These are phyloP conservation scores for Fragilariopsis cylindrus DNA, from an alignment of 108 stramenopile species.

Conservation along the genomic window DNA sequence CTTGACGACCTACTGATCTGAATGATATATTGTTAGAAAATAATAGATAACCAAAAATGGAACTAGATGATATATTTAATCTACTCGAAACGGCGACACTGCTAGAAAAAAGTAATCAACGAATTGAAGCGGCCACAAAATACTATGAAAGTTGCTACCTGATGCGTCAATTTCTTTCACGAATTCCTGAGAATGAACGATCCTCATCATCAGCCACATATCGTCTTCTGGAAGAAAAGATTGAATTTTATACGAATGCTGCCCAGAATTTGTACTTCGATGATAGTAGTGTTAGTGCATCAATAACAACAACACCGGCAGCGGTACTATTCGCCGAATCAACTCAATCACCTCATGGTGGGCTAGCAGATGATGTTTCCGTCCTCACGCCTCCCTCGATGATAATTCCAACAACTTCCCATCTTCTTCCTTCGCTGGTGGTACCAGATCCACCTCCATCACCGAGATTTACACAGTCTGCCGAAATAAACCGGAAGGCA, in stretches of 20 bases:
- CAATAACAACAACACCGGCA: not conserved
- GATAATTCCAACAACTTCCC: not conserved
- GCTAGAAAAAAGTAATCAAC: constrained; percentile 43
- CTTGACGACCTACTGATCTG: too few relatives aligned
- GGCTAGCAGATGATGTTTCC: not conserved
- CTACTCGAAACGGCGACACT: constrained; percentile 50
- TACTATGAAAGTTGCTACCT: constrained; percentile 65
- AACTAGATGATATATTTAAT: constrained; percentile 55
- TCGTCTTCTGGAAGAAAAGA: constrained; percentile 50
- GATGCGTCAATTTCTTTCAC: constrained; percentile 43
- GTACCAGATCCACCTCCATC: not conserved
- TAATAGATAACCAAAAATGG: not conserved
- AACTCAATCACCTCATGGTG: not conserved
- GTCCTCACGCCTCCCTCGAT: constrained; percentile 1
- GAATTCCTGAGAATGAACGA: constrained; percentile 17
- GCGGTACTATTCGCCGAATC: not conserved
- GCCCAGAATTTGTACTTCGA: constrained; percentile 45
- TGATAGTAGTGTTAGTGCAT: constrained; percentile 19
- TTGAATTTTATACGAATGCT: constrained; percentile 42
- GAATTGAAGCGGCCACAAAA: constrained; percentile 53
- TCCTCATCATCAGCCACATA: not conserved
- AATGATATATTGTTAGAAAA: too few relatives aligned
- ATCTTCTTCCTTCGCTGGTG: not conserved
- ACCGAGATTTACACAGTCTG: constrained; percentile 15
- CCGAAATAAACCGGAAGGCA: constrained; percentile 14